Conservation (phyloP, 202 grass and related monocot genomes). For the Carex sylvatica region DNA sequence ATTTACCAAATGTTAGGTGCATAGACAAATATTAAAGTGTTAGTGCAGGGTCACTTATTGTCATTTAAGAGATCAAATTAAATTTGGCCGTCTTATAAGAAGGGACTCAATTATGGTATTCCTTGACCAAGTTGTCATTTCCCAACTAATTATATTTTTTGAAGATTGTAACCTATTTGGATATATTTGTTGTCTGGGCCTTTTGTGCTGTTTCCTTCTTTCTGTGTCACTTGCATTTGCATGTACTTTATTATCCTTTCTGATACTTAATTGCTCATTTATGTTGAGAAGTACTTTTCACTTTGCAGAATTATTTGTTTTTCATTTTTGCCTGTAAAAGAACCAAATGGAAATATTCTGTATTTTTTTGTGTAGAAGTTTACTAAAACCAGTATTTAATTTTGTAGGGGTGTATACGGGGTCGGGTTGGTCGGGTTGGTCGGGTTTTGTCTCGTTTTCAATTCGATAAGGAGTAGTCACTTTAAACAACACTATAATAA, state of each 20-base stretch:
- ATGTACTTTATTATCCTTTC: not conserved
- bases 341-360: not conserved
- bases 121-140: not conserved
- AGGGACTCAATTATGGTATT: not conserved
- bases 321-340: not conserved
- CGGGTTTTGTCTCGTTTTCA: no score
- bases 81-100: slow-evolving; percentile 15
- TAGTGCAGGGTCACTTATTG: not conserved
- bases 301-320: not conserved
- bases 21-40: slow-evolving; percentile 21
- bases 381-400: not conserved
- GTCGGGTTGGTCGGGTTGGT: no score
- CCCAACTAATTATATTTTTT: not conserved
- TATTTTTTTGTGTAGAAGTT: not conserved
- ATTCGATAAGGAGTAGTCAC: no score
- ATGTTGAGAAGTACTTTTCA: not conserved
- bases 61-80: not conserved
- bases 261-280: slow-evolving; percentile 9
- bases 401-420: no score
- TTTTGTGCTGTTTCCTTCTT: not conserved
- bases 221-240: slow-evolving; percentile 6
- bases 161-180: not conserved
- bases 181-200: not conserved
- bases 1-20: slow-evolving; percentile 2
- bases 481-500: no score